Conservation (phyloP, 768 basidiomycete species). For the Macrolepiota fuliginosa region DNA sequence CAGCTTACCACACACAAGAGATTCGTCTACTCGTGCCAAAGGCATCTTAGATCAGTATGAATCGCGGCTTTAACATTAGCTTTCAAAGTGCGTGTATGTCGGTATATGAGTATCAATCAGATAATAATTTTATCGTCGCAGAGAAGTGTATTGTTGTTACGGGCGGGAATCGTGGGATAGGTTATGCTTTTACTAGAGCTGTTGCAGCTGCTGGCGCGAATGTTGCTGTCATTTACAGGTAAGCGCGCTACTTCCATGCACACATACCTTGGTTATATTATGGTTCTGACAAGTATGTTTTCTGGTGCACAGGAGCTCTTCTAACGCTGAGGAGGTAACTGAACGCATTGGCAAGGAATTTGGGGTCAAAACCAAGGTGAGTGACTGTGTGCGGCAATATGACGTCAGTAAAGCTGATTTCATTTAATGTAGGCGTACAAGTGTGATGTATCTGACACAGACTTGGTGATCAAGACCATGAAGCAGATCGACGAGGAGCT, state of each 20-base stretch:
- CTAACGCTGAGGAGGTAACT: conserved; percentile 47
- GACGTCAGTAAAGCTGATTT: neutral
- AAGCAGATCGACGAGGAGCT: conserved; percentile 47
- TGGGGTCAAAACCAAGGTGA: conserved; percentile 39
- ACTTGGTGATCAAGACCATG: conserved; percentile 42
- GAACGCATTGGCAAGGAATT: conserved; percentile 45
- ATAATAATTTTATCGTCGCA: conserved; percentile 8
- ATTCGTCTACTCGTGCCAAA: neutral
- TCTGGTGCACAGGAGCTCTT: conserved; percentile 36
- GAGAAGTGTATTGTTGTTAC: conserved; percentile 55
- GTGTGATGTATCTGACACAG: conserved; percentile 55
- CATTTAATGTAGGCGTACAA: conserved; percentile 45
- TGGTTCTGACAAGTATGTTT: neutral
- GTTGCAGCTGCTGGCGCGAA: conserved; percentile 53
- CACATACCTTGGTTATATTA: neutral
- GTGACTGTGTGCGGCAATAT: conserved; percentile 25
- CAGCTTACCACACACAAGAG: too few species aligned
- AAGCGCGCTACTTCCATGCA: too few species aligned
- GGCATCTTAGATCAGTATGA: neutral
- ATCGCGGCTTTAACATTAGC: neutral
- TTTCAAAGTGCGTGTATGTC: neutral
- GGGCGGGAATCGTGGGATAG: conserved; percentile 63
- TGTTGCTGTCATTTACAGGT: conserved; percentile 65
- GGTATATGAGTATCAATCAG: too few species aligned
- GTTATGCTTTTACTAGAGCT: conserved; percentile 49